Base-by-base conservation (phyloP, 768 basidiomycete genomes). In the Lactarius hengduanensis region DNA sequence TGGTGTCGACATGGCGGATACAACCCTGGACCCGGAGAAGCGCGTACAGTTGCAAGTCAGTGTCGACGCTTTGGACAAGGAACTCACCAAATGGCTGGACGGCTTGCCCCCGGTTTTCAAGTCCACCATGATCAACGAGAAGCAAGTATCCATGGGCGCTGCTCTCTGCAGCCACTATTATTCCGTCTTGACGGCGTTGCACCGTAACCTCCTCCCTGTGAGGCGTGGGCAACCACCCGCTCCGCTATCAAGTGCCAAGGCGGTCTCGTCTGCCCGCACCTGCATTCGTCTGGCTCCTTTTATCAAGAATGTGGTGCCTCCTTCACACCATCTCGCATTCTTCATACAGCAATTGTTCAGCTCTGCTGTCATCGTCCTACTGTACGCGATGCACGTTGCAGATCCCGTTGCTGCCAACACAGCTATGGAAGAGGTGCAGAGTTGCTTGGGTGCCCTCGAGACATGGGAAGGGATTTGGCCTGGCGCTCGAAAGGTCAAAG, bases 281-380 rank as follows among this genome's bases (percentile, higher is more conserved):
- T 94, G 90, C 76, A 92, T 94, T 64, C 86, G 86, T 32, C 84
- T 94, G 28, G 92, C 92, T 3, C 89, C 92, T 45, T 90, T 91
- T 3, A 90, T 94, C 80, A 90, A 86, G 74, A 86, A 90, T 71
- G 85, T 88, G 57, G 91, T 94, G 2, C 91, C 92, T 10, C 83
- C 90, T 15, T 94, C 93, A 16, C 92, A 93, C 71, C 91, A 93
- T 74, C 82, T 94, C 54, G 91, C 92, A 4, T 92, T 93, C 77
- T 93, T 90, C 81, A 91, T 94, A 50, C 93, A 95, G 71, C 91
- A 91, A 70, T 81, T 94, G 28, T 94, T 94, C 80, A 93, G 91
- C 72, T 94, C 90, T 43, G 90, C 91, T 2, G 91, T 92, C 65
- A 91, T 95, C 73, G 86, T 92, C 63, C 77, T 94, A 61, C 79